These are phyloP conservation scores for Paraurostyla sp. DNA, from an alignment of 73 alveolate genomes.

Conservation along the genomic window DNA sequence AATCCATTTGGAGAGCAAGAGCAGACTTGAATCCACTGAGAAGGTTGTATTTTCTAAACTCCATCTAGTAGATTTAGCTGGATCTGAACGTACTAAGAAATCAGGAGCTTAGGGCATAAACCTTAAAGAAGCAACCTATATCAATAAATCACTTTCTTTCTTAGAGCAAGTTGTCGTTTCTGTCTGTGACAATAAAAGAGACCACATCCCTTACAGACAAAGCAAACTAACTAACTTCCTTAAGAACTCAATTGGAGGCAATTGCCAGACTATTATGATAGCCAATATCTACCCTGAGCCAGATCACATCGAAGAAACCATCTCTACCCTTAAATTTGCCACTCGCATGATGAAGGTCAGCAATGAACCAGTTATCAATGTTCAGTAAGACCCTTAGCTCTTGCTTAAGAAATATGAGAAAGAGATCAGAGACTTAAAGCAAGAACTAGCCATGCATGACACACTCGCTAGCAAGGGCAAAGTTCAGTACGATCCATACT, in stretches of 20 bases:
- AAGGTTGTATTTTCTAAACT: constrained; percentile 90
- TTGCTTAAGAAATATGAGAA: constrained; percentile 95
- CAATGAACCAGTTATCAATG: constrained; percentile 95
- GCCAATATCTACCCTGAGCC: constrained; percentile 99
- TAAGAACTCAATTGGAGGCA: constrained; percentile 99
- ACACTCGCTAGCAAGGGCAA: constrained; percentile 97
- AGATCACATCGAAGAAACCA: constrained; percentile 96
- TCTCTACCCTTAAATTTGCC: constrained; percentile 98
- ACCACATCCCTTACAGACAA: constrained; percentile 99
- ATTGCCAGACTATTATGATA: constrained; percentile 98
- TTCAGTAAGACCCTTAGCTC: constrained; percentile 95
- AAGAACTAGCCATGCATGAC: constrained; percentile 99
- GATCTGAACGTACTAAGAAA: constrained; percentile 98
- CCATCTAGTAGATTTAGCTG: constrained; percentile 99
- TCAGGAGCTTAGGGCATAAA: constrained; percentile 94
- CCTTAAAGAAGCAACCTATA: constrained; percentile 98
- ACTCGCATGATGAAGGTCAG: constrained; percentile 98
- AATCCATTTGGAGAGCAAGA: constrained; percentile 93
- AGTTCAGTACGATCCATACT: constrained; percentile 97
- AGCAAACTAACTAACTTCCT: constrained; percentile 97
- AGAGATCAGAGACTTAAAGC: constrained; percentile 97
- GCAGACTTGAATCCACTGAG: constrained; percentile 86
- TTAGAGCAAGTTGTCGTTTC: constrained; percentile 99
- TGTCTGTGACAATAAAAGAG: constrained; percentile 95
- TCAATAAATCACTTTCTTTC: constrained; percentile 98